Evolutionary conservation across 164 flowering plant species (phyloP), one percentile per base, ranked within the genome.

Genomic region (Protea cynaroides): DNA sequence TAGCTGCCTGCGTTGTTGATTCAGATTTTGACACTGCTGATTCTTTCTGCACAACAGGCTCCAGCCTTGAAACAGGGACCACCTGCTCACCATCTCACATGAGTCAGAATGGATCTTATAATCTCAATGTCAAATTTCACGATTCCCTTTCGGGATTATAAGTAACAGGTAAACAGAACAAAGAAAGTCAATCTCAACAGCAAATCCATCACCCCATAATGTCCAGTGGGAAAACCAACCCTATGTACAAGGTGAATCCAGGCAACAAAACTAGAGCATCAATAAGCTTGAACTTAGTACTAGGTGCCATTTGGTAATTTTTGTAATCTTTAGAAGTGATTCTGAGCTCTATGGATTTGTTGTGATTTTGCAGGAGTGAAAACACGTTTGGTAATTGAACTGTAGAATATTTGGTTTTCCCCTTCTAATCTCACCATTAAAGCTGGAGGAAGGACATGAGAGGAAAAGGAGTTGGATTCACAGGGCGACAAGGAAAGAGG

Each of bases 11-110:
- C 67, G 80, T 75, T 25, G 71, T 24, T 51, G 80, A 50, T 67
- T 78, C 89, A 64, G 74, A 59, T 52, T 69, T 64, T 14, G 63
- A 67, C 24, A 37, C 66, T 7, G 61, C 67, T 47, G 81, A 63
- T 65, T 78, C 87, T 36, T 79, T 84, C 63, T 71, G 77, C 58
- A 63, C 68, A 23, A 68, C 83, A 38, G 71, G 72, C 36, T 75
- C 79, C 29, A 80, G 76, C 58, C 76, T 75, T 56, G 80, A 62
- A 40, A 70, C 73, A 40, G 81, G 67, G 66, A 77, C 56, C 17
- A 70, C 78, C 94, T 88, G 73, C 61, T 62, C 18, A 61, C 37
- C 59, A 55, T 24, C 7, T 58, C 14, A 66, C 47, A 50, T 14
- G 34, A 53, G 53, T 64, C 67, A 62, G 49, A 43, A 44, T 53